These are phyloP conservation scores for Podaxis sp. DNA, from an alignment of 768 basidiomycete genomes.

Conservation along the genomic window DNA sequence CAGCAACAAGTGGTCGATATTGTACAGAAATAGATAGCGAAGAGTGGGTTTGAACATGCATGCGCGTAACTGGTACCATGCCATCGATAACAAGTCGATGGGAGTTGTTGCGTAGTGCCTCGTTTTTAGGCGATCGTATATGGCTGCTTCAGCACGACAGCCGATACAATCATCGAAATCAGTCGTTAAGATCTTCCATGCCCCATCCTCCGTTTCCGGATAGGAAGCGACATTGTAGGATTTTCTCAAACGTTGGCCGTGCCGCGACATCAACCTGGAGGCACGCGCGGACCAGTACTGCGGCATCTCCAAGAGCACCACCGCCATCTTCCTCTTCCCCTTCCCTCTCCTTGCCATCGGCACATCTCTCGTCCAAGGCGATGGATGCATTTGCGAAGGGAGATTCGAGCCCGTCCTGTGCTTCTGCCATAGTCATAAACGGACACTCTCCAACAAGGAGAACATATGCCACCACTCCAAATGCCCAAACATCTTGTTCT, in stretches of 20 bases:
- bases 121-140: constrained; percentile 16
- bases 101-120: constrained; percentile 6
- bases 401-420: constrained; percentile 78
- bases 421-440: constrained; percentile 88
- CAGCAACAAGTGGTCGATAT: constrained; percentile 11
- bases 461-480: constrained; percentile 96
- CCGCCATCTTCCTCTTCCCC: constrained; percentile 84
- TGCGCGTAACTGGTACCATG: constrained; percentile 9
- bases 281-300: constrained; percentile 81
- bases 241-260: constrained; percentile 84
- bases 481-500: constrained; percentile 98
- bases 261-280: constrained; percentile 74
- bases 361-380: constrained; percentile 77
- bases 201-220: constrained; percentile 77
- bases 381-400: constrained; percentile 78
- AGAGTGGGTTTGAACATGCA: constrained; percentile 2
- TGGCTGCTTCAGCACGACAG: not conserved
- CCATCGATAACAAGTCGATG: constrained; percentile 19
- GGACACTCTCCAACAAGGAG: constrained; percentile 91
- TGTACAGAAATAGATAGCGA: constrained; percentile 13
- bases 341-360: constrained; percentile 67
- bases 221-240: constrained; percentile 80
- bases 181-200: constrained; percentile 26
- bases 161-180: not conserved
- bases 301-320: constrained; percentile 81